Evolutionary conservation across 2,329 filamentous ascomycete genomes (phyloP).

Genomic region (Xylaria digitata): DNA sequence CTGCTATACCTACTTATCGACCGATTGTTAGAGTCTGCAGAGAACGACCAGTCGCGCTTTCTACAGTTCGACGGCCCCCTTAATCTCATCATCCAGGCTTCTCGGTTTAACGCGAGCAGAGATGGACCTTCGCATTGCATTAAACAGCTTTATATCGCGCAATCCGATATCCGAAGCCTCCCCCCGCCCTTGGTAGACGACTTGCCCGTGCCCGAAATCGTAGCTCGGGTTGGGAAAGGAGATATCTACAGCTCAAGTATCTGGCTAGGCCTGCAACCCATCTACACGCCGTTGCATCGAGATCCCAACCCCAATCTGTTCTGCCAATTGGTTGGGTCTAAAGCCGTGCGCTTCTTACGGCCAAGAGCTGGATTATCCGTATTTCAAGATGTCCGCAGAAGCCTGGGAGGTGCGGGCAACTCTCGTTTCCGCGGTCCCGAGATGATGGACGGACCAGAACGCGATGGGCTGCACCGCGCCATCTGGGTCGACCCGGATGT

Average conservation of each 20-base stretch:
- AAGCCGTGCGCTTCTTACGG: slow-evolving; percentile 76
- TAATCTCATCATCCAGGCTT: slow-evolving; percentile 69
- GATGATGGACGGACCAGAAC: slow-evolving; percentile 90
- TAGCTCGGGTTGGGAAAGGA: slow-evolving; percentile 73
- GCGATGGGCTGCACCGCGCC: slow-evolving; percentile 70
- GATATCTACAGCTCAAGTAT: slow-evolving; percentile 89
- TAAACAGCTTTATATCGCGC: slow-evolving; percentile 82
- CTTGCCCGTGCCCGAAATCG: slow-evolving; percentile 73
- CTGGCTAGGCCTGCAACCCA: slow-evolving; percentile 89
- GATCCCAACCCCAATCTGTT: slow-evolving; percentile 97
- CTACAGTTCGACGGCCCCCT: slow-evolving; percentile 71
- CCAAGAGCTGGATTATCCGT: slow-evolving; percentile 72
- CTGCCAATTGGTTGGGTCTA: slow-evolving; percentile 80
- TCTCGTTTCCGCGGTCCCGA: slow-evolving; percentile 77
- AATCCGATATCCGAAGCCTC: slow-evolving; percentile 77
- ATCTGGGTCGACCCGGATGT: slow-evolving; percentile 69
- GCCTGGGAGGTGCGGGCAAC: slow-evolving; percentile 54
- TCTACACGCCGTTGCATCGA: slow-evolving; percentile 88
- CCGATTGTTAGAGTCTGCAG: slow-evolving; percentile 42
- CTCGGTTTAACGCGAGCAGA: slow-evolving; percentile 58
- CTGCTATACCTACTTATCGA: slow-evolving; percentile 42
- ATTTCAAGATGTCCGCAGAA: slow-evolving; percentile 65
- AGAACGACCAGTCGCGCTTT: slow-evolving; percentile 55
- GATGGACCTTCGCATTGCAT: slow-evolving; percentile 29
- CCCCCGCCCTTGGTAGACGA: slow-evolving; percentile 72